These are phyloP conservation scores for Ceratocystis diversiconidia DNA, from an alignment of 2,329 filamentous ascomycete genomes.

Conservation along the genomic window DNA sequence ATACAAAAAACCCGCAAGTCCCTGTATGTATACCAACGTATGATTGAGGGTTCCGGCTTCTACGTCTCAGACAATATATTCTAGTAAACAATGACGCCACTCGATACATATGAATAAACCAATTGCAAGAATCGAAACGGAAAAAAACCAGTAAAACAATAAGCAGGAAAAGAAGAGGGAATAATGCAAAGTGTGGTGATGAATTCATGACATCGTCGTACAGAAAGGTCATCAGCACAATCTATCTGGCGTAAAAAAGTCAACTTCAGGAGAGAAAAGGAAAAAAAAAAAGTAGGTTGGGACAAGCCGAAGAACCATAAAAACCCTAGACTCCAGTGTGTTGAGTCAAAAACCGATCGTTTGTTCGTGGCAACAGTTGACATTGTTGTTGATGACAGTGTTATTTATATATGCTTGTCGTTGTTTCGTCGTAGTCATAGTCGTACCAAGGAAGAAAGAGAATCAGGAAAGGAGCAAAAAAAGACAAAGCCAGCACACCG, in stretches of 20 bases:
- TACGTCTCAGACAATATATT: constrained; percentile 1
- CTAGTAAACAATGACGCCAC: constrained; percentile 6
- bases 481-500: neutral
- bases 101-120: neutral
- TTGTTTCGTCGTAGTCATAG: constrained; percentile 6
- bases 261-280: constrained; percentile 2
- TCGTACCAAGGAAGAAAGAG: neutral
- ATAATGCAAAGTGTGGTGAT: constrained; percentile 3
- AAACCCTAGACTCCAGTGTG: neutral
- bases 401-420: constrained; percentile 6
- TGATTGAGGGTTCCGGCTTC: neutral
- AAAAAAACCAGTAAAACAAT: neutral
- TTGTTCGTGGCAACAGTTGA: neutral
- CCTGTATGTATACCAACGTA: neutral
- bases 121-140: neutral
- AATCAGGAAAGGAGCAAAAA: neutral
- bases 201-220: constrained; percentile 7
- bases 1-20: neutral
- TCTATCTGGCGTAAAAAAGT: constrained; percentile 5
- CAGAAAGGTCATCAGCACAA: constrained; percentile 1
- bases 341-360: neutral
- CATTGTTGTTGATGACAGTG: neutral
- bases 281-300: constrained; percentile 1
- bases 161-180: constrained; percentile 6
- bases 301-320: neutral